Evolutionary conservation across 2,329 filamentous ascomycete species (phyloP).

Genomic region (Diaporthe caulivora): DNA sequence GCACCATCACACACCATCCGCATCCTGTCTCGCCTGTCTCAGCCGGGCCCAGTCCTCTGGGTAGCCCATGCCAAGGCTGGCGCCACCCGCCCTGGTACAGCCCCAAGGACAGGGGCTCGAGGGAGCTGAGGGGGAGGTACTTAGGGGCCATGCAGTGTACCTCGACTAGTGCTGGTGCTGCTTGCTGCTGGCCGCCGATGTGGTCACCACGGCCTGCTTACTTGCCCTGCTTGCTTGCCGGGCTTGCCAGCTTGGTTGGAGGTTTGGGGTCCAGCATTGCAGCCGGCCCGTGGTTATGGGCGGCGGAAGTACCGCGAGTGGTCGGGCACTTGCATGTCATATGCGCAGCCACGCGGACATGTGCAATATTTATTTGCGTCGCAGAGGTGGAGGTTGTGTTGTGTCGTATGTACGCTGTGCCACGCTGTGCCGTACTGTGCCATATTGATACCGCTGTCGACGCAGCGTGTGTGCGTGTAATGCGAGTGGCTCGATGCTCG

Average conservation of each 20-base stretch:
- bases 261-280: background rate
- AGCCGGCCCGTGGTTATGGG: background rate
- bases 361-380: constrained; percentile 17
- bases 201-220: background rate
- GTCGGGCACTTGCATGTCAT: constrained; percentile 16
- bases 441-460: background rate
- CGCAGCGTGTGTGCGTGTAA: background rate
- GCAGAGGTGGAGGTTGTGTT: background rate
- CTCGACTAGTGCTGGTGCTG: too few species aligned
- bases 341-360: constrained; percentile 1
- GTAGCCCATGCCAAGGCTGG: constrained; percentile 31
- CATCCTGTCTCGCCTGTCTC: constrained; percentile 29
- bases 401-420: background rate
- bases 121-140: background rate
- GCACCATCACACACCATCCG: constrained; percentile 18
- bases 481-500: constrained; percentile 11
- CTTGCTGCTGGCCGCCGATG: too few species aligned
- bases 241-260: too few species aligned
- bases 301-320: constrained; percentile 27
- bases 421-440: background rate
- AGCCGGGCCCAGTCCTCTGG: constrained; percentile 39
- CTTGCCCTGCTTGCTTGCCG: background rate
- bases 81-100: constrained; percentile 36
- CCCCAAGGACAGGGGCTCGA: constrained; percentile 33
- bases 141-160: background rate